Percentiles rank a stretch among this genome's conserved stretches.
phyloP scores from a whole-genome alignment of 2,329 filamentous ascomycete species.

The Neonectria magnoliae region DNA sequence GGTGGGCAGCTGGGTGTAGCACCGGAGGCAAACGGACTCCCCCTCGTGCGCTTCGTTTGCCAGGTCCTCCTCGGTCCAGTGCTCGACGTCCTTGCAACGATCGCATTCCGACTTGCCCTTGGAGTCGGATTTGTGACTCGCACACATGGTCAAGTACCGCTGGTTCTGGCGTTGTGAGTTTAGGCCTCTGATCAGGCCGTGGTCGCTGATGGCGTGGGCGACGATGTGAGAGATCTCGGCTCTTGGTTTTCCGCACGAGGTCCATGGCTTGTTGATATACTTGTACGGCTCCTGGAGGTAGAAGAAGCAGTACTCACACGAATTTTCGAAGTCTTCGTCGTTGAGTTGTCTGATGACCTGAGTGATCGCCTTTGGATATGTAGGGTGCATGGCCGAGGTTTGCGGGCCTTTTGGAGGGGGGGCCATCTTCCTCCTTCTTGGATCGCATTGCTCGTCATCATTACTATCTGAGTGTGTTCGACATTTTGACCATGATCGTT shows the following conservation, averaged over 20 bases:
- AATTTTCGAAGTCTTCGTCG: slow-evolving; percentile 19
- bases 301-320: slow-evolving; percentile 11
- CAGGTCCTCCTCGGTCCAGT: slow-evolving; percentile 26
- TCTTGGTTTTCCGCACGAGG: slow-evolving; percentile 10
- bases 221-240: slow-evolving; percentile 37
- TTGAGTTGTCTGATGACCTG: not conserved
- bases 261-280: slow-evolving; percentile 12
- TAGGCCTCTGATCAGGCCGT: slow-evolving; percentile 34
- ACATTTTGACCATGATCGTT: not conserved
- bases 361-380: not conserved
- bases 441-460: not conserved
- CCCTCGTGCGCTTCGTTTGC: slow-evolving; percentile 25
- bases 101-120: slow-evolving; percentile 32
- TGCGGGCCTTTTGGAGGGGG: not conserved
- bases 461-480: not conserved
- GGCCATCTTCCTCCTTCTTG: not conserved
- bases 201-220: slow-evolving; percentile 33
- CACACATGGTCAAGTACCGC: slow-evolving; percentile 31
- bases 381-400: not conserved
- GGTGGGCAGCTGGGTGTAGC: slow-evolving; percentile 24
- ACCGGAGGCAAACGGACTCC: slow-evolving; percentile 32
- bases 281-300: slow-evolving; percentile 12
- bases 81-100: slow-evolving; percentile 26
- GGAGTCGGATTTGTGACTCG: slow-evolving; percentile 1
- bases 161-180: slow-evolving; percentile 28